phyloP scores from a whole-genome alignment of 768 basidiomycete species.

The Omphalotus guepiniiformis region DNA sequence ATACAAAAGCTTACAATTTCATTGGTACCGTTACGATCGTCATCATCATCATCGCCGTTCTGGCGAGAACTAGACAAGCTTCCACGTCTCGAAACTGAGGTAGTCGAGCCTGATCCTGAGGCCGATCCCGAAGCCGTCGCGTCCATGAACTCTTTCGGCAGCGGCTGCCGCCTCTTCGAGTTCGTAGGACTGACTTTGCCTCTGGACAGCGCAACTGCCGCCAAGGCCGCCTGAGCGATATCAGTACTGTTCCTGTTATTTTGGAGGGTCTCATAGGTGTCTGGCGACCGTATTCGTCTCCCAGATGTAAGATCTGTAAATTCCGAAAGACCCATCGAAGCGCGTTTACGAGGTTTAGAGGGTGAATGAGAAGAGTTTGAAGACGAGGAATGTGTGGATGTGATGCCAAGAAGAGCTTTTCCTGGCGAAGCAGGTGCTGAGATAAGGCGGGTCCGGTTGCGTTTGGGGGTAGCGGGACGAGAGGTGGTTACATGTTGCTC shows the following conservation, averaged over 20 bases:
- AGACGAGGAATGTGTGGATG: background rate
- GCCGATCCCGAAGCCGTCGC: background rate
- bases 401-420: constrained; percentile 8
- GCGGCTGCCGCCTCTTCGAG: constrained; percentile 32
- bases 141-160: constrained; percentile 48
- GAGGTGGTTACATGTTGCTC: constrained; percentile 40
- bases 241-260: constrained; percentile 20
- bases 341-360: constrained; percentile 34
- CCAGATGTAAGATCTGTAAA: constrained; percentile 15
- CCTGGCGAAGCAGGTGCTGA: constrained; percentile 9
- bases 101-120: constrained; percentile 1
- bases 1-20: constrained; percentile 28
- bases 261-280: constrained; percentile 17
- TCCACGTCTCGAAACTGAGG: background rate
- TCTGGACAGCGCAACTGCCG: constrained; percentile 54
- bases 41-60: background rate
- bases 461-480: constrained; percentile 20
- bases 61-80: constrained; percentile 1
- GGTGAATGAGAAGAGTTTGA: constrained; percentile 10
- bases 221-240: constrained; percentile 54
- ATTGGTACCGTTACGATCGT: constrained; percentile 24
- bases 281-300: constrained; percentile 2
- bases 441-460: constrained; percentile 12
- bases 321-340: constrained; percentile 28
- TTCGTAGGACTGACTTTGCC: constrained; percentile 38